These are phyloP conservation scores for Phallus indusiatus DNA, from an alignment of 768 basidiomycete genomes.

Conservation along the genomic window DNA sequence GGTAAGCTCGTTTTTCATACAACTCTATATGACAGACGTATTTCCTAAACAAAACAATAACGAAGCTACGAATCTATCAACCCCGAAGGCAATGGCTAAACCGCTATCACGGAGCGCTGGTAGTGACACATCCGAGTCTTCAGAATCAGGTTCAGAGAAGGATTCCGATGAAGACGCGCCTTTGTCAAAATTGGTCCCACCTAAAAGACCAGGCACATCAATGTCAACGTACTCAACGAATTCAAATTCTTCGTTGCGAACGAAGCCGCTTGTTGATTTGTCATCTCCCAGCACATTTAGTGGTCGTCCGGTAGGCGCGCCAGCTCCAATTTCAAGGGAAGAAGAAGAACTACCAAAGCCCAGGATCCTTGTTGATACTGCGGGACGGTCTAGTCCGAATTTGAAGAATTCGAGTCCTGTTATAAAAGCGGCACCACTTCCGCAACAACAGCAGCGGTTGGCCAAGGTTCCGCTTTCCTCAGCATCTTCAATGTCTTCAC, in stretches of 20 bases:
- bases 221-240: slow-evolving; percentile 25
- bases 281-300: slow-evolving; percentile 12
- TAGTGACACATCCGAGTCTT: slow-evolving; percentile 18
- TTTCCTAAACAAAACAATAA: neutral
- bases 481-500: neutral
- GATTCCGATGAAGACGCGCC: slow-evolving; percentile 48
- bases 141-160: slow-evolving; percentile 19
- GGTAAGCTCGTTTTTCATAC: neutral
- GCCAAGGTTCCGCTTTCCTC: neutral
- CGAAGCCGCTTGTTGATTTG: slow-evolving; percentile 36
- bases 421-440: neutral
- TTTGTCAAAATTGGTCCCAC: slow-evolving; percentile 49
- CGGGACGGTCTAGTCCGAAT: neutral
- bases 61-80: neutral
- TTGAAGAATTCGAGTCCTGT: neutral
- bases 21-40: neutral
- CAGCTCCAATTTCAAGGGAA: slow-evolving; percentile 2
- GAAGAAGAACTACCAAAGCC: neutral
- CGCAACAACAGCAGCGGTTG: neutral
- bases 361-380: neutral
- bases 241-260: neutral
- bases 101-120: neutral
- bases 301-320: slow-evolving; percentile 2
- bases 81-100: neutral
- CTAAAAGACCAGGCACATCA: slow-evolving; percentile 59